Base-by-base conservation (phyloP, 2,329 filamentous ascomycete species). In the Sclerotinia borealis region DNA sequence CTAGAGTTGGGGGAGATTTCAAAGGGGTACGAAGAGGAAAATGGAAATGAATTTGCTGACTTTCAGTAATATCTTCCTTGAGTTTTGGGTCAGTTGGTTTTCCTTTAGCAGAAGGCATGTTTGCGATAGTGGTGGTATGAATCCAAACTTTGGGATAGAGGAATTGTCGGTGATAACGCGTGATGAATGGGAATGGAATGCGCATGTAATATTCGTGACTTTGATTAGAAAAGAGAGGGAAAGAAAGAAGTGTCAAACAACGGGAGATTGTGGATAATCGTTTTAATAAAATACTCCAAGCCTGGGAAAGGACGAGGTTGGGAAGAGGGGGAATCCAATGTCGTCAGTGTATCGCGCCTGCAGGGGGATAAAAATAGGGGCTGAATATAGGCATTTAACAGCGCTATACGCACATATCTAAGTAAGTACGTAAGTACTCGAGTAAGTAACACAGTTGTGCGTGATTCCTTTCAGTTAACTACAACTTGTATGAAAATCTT, bases 61-160 rank as follows among this genome's bases (percentile, higher is more conserved):
- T 72, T 67, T 79, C 75, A 68, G 78, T 79, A 34, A 78, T 75
- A 68, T 79, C 72, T 69, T 79, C 77, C 56, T 76, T 74, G 49
- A 79, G 67, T 65, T 79, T 76, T 1, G 77, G 76, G 67, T 79
- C 77, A 6, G 77, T 79, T 13, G 77, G 77, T 64, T 78, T 80
- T 68, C 77, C 77, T 65, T 78, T 79, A 29, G 75, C 75, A 29
- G 77, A 78, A 5, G 73, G 70, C 77, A 79, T 78, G 8, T 66
- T 71, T 51, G 50, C 50, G n/a, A 50, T 36, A 17, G 29, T 36
- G 27, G 27, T 34, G 27, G 29, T 25, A 25, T 31, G 8, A 56
- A 43, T 11, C 37, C 52, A 56, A 34, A n/a, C 19, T 45, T 45
- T 22, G n/a, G 6, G 25, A 7, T 25, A 34, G 27, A 56, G 3